These are phyloP conservation scores for Sorghum bicolor DNA, from an alignment of 176 grass and related monocot genomes.

Conservation along the genomic window Sorghum_bicolor_NCBIv3 NC_012877.2:1441501-1442000, in stretches of 20 bases:
- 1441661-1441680: background rate
- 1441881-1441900: background rate
- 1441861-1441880: background rate
- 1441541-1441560: too few species aligned
- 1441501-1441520: too few species aligned
- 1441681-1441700: background rate
- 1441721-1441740: background rate
- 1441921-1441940: background rate
- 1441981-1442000: background rate
- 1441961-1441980: background rate
- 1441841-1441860: background rate
- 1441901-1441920: background rate
- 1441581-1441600: too few species aligned
- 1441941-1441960: background rate
- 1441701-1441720: background rate
- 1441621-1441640: too few species aligned
- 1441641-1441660: too few species aligned
- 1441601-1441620: too few species aligned
- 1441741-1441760: background rate
- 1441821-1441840: background rate
- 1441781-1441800: background rate
- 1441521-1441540: too few species aligned
- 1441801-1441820: background rate
- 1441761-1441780: background rate
- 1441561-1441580: too few species aligned